Percentiles rank a stretch among this genome's conserved stretches.
Conservation (phyloP, 768 basidiomycete genomes). For the Kwoniella sp. region DNA sequence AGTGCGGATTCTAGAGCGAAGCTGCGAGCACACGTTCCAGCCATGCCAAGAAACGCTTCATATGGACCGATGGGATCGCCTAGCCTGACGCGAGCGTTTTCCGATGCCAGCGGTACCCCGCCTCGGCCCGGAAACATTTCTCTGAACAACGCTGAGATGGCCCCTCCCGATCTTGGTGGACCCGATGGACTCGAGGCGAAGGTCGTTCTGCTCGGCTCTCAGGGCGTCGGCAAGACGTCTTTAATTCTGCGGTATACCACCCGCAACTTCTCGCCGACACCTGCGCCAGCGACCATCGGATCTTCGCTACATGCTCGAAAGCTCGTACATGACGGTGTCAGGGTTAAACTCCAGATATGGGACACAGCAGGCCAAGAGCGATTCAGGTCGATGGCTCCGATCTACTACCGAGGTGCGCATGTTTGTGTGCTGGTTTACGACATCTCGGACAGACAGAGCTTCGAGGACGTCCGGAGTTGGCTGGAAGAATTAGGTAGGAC, state of each 20-base stretch:
- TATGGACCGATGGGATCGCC: conserved; percentile 10
- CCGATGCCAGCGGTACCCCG: conserved; percentile 24
- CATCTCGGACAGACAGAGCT: conserved; percentile 43
- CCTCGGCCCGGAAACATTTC: conserved; percentile 8
- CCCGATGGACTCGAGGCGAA: conserved; percentile 52
- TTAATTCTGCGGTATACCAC: conserved; percentile 51
- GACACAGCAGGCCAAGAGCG: conserved; percentile 56
- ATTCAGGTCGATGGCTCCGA: conserved; percentile 52
- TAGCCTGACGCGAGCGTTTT: conserved; percentile 20
- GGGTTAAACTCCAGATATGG: conserved; percentile 53
- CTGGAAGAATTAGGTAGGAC: conserved; percentile 47
- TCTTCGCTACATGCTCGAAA: conserved; percentile 50
- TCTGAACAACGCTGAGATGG: conserved; percentile 7
- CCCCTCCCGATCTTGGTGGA: conserved; percentile 39
- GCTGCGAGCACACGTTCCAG: conserved; percentile 10
- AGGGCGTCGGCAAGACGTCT: conserved; percentile 54
- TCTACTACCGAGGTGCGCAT: conserved; percentile 53
- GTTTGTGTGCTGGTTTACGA: conserved; percentile 51
- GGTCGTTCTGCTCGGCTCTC: conserved; percentile 52
- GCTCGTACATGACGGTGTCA: conserved; percentile 45
- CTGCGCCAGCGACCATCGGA: conserved; percentile 44
- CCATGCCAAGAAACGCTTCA: conserved; percentile 19
- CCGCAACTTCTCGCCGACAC: conserved; percentile 30
- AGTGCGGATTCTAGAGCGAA: conserved; percentile 34
- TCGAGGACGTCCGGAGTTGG: conserved; percentile 48